Percentiles rank a stretch among this genome's conserved stretches.
These are phyloP conservation scores for Lepidium didymum DNA, from an alignment of 345 rosid species.

Conservation along the genomic window DNA sequence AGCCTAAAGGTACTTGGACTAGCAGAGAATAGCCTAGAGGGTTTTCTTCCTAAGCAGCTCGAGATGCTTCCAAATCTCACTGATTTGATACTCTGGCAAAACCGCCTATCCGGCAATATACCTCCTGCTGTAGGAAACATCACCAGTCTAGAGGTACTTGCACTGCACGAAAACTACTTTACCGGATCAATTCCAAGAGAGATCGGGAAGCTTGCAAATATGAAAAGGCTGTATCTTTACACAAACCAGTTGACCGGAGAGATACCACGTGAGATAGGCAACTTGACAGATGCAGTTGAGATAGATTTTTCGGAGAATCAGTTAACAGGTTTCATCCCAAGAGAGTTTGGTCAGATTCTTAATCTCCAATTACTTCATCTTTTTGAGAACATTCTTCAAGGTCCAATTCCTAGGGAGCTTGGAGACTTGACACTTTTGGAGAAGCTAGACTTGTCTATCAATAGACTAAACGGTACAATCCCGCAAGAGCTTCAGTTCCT, in stretches of 20 bases:
- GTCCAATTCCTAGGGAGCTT: slow-evolving; percentile 61
- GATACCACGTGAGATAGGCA: slow-evolving; percentile 59
- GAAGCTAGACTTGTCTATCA: slow-evolving; percentile 74
- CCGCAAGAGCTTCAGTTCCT: slow-evolving; percentile 59
- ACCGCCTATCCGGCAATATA: slow-evolving; percentile 54
- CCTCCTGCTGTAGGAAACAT: slow-evolving; percentile 62
- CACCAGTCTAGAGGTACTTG: slow-evolving; percentile 54
- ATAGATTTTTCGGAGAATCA: slow-evolving; percentile 80
- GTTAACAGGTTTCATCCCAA: slow-evolving; percentile 55
- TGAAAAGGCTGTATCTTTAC: slow-evolving; percentile 58
- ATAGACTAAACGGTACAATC: slow-evolving; percentile 52
- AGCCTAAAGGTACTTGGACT: slow-evolving; percentile 66
- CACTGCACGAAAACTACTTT: slow-evolving; percentile 63
- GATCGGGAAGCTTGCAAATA: slow-evolving; percentile 43
- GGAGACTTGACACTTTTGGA: slow-evolving; percentile 46
- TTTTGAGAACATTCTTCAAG: slow-evolving; percentile 58
- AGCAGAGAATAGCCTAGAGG: slow-evolving; percentile 71
- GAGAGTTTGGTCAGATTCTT: slow-evolving; percentile 46
- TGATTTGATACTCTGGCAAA: slow-evolving; percentile 61
- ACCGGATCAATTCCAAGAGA: slow-evolving; percentile 54
- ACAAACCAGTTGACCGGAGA: slow-evolving; percentile 63
- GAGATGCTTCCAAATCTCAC: slow-evolving; percentile 52
- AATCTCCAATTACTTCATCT: slow-evolving; percentile 57
- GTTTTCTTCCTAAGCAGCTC: slow-evolving; percentile 56
- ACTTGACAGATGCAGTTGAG: slow-evolving; percentile 45